Evolutionary conservation across 2,329 filamentous ascomycete genomes (phyloP).

Genomic region (Ophiognomonia clavigignenti-juglandacearum): DNA sequence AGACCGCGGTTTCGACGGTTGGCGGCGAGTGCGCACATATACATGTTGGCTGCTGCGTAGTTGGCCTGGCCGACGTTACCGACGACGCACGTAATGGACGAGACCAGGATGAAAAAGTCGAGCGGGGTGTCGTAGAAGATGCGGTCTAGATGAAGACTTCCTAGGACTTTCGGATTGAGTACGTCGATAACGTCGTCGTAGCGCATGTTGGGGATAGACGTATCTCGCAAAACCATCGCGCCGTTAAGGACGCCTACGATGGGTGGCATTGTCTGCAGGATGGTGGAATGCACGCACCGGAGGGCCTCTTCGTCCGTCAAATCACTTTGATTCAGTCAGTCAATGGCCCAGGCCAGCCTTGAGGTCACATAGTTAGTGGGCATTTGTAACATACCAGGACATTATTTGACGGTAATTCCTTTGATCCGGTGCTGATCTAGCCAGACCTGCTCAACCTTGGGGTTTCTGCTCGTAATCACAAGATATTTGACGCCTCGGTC

Average conservation of each 20-base stretch:
- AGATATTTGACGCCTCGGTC: slow-evolving; percentile 30
- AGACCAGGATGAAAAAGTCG: slow-evolving; percentile 27
- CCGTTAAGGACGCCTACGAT: slow-evolving; percentile 10
- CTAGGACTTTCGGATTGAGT: slow-evolving; percentile 23
- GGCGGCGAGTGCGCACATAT: slow-evolving; percentile 28
- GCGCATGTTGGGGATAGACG: background rate
- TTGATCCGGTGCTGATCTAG: slow-evolving; percentile 17
- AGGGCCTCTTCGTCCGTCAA: background rate
- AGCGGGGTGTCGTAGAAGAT: slow-evolving; percentile 10
- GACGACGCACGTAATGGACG: slow-evolving; percentile 20
- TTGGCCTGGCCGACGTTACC: slow-evolving; percentile 32
- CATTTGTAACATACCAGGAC: background rate
- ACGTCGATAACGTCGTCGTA: slow-evolving; percentile 15
- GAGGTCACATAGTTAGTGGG: background rate
- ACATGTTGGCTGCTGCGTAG: slow-evolving; percentile 38
- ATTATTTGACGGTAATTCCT: slow-evolving; percentile 13
- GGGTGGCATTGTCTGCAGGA: background rate
- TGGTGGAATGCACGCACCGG: background rate
- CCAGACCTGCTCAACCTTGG: slow-evolving; percentile 26
- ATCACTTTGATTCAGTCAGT: background rate
- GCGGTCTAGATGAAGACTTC: slow-evolving; percentile 17
- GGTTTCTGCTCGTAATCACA: slow-evolving; percentile 33
- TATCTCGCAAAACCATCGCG: slow-evolving; percentile 14
- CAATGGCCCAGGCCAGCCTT: background rate
- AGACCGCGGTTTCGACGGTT: slow-evolving; percentile 32